These are phyloP conservation scores for Fusarium verticillioides DNA, from an alignment of 2,329 filamentous ascomycete genomes.

Conservation along the genomic window DNA sequence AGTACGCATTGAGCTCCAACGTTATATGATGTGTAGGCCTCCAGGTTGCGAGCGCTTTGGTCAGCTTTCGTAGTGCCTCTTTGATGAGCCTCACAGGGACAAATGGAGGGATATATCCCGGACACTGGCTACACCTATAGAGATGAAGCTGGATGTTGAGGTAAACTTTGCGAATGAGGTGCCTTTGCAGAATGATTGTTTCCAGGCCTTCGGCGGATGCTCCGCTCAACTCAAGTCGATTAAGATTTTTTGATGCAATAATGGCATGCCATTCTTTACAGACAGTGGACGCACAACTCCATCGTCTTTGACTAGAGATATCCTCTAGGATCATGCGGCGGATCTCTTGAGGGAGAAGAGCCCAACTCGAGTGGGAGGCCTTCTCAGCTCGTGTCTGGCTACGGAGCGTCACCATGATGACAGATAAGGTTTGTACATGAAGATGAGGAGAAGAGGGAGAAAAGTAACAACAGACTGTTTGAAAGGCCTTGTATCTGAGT, in stretches of 20 bases:
- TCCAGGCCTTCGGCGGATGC: background rate
- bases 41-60: background rate
- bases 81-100: background rate
- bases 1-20: background rate
- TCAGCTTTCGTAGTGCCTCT: background rate
- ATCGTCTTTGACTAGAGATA: background rate
- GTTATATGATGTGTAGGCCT: background rate
- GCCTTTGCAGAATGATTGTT: background rate
- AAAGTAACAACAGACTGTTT: background rate
- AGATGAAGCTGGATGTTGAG: background rate
- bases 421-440: background rate
- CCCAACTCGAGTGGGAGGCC: background rate
- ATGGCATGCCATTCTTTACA: background rate
- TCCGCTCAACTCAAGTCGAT: background rate
- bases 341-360: background rate
- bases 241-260: background rate
- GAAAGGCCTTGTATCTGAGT: background rate
- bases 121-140: background rate
- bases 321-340: background rate
- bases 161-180: background rate
- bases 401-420: background rate
- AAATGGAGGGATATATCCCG: accelerated
- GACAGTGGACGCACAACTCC: background rate
- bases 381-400: background rate
- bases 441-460: background rate